Conservation (phyloP, 495 filamentous ascomycete species). For the Penicillium cosmopolitanum region DNA sequence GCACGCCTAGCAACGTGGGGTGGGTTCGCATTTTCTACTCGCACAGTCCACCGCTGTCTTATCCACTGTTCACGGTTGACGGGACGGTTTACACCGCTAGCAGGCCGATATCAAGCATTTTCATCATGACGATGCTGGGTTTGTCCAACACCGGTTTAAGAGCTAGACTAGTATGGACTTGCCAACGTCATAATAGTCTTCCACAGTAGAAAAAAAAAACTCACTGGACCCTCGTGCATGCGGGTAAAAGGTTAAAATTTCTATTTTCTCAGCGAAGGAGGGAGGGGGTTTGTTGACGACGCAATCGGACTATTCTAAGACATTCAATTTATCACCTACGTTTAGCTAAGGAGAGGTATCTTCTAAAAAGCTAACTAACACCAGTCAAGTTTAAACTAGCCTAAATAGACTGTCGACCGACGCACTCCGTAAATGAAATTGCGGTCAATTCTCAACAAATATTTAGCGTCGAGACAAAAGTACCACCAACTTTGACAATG, state of each 20-base stretch:
- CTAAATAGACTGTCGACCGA: not conserved
- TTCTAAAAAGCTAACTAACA: not conserved
- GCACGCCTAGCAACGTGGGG: conserved; percentile 4
- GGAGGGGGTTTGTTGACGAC: not conserved
- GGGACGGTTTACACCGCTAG: not conserved
- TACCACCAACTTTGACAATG: not conserved
- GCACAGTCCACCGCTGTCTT: conserved; percentile 1
- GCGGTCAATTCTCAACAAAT: conserved; percentile 1
- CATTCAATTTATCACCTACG: not conserved
- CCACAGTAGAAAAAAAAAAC: too few relatives aligned
- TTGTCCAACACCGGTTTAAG: not conserved
- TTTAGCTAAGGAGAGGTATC: not conserved
- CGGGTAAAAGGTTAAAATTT: not conserved
- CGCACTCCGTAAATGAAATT: not conserved
- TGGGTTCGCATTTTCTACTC: not conserved
- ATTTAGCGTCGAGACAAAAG: not conserved
- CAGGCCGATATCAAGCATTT: not conserved
- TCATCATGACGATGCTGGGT: not conserved
- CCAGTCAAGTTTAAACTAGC: not conserved
- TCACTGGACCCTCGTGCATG: too few relatives aligned
- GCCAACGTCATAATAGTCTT: too few relatives aligned
- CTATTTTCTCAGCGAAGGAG: not conserved
- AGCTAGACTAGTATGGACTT: not conserved
- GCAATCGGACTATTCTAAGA: not conserved
- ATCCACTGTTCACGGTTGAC: not conserved